These are phyloP conservation scores for Rhododendron ferrugineum DNA, from an alignment of 148 eudicot genomes.

Conservation along the genomic window DNA sequence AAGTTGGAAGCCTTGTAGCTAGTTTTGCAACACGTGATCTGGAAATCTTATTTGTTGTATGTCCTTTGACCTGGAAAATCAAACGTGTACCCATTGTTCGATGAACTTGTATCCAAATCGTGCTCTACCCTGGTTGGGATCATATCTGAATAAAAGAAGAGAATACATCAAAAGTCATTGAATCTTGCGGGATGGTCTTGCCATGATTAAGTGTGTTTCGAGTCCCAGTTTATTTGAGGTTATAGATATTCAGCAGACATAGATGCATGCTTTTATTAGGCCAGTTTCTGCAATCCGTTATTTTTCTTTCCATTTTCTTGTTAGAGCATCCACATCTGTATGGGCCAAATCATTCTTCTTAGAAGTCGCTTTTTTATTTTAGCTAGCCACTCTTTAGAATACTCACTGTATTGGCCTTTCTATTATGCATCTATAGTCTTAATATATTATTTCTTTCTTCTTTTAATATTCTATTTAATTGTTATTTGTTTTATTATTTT, in stretches of 20 bases:
- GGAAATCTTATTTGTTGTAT: slow-evolving; percentile 4
- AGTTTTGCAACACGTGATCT: background rate
- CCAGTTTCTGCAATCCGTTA: background rate
- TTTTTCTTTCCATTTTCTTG: background rate
- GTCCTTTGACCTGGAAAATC: slow-evolving; percentile 4
- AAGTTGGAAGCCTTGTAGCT: background rate
- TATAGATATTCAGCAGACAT: background rate
- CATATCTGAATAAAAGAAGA: background rate
- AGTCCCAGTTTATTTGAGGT: background rate
- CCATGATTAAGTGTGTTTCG: background rate
- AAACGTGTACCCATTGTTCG: slow-evolving; percentile 6
- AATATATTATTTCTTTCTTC: background rate
- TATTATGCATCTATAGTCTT: background rate
- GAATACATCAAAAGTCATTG: background rate
- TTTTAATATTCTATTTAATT: background rate
- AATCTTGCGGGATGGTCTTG: background rate
- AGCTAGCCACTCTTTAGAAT: background rate
- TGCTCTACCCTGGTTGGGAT: background rate
- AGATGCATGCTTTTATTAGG: background rate
- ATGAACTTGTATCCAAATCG: background rate
- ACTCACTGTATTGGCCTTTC: background rate
- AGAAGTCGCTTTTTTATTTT: background rate
- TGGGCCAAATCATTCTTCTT: background rate
- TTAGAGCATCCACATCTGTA: background rate
- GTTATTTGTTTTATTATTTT: background rate